phyloP scores from a whole-genome alignment of 73 alveolate species.

The Stentor coeruleus region DNA sequence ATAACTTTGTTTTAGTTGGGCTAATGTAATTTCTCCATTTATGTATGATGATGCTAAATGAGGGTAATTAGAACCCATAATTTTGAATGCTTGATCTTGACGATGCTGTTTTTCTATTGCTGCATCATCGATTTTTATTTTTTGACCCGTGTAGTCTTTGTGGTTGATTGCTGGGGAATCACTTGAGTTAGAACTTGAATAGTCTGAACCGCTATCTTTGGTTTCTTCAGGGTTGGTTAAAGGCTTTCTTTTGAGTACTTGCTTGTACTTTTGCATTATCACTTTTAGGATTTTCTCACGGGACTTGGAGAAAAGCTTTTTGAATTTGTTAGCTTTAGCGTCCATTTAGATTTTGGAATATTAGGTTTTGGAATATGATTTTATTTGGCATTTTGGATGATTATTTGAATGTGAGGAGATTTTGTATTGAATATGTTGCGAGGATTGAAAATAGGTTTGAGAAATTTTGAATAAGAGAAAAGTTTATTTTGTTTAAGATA shows the following conservation, averaged over 20 bases:
- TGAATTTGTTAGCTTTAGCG: constrained; percentile 1
- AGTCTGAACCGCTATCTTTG: background rate
- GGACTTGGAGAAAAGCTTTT: background rate
- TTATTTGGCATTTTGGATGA: no score
- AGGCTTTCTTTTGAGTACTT: background rate
- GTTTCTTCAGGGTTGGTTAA: no score
- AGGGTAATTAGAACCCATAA: background rate
- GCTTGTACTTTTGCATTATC: background rate
- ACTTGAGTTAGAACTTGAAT: background rate
- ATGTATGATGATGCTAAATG: background rate
- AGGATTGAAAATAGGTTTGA: no score
- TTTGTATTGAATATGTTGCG: no score
- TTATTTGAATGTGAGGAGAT: no score
- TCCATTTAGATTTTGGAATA: no score
- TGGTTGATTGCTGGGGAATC: background rate
- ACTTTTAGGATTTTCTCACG: constrained; percentile 23
- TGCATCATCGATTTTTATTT: background rate
- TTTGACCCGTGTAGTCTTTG: background rate
- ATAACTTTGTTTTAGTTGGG: constrained; percentile 5
- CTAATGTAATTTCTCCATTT: background rate
- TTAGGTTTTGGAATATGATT: no score
- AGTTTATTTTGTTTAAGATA: no score
- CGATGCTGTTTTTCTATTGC: background rate
- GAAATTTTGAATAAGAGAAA: no score
- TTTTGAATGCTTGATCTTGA: background rate